phyloP scores from a whole-genome alignment of 768 basidiomycete genomes.

The Boletus eberwhitei region DNA sequence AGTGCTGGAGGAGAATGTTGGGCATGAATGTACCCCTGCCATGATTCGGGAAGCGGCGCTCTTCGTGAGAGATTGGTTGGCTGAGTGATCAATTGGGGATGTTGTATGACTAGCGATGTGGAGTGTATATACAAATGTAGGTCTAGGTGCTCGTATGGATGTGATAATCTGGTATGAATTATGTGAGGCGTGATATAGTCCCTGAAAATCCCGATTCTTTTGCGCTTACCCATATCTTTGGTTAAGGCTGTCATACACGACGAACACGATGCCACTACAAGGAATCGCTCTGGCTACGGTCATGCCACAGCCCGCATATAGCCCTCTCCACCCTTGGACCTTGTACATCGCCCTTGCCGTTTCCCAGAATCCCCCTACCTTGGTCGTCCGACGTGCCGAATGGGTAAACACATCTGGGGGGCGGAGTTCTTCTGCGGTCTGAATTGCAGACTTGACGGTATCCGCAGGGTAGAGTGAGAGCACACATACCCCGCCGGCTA shows the following conservation, averaged over 20 bases:
- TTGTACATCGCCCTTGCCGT: conserved; percentile 69
- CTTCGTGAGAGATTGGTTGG: conserved; percentile 28
- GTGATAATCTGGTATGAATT: background rate
- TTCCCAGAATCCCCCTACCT: conserved; percentile 46
- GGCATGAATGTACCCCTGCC: conserved; percentile 57
- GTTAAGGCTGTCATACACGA: conserved; percentile 77
- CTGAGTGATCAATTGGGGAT: conserved; percentile 4
- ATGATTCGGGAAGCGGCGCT: conserved; percentile 53
- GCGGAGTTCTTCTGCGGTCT: conserved; percentile 82
- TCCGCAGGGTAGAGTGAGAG: conserved; percentile 87
- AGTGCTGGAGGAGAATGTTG: conserved; percentile 50
- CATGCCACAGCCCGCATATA: conserved; percentile 89
- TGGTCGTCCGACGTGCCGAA: conserved; percentile 16
- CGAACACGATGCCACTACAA: conserved; percentile 85
- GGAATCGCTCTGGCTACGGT: conserved; percentile 80
- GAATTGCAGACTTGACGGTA: conserved; percentile 85
- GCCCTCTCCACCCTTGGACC: conserved; percentile 67
- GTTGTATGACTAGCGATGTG: background rate
- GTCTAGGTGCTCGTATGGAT: too few relatives aligned
- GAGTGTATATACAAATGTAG: conserved; percentile 1
- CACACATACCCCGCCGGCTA: conserved; percentile 77
- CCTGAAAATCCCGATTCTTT: background rate
- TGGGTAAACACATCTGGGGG: conserved; percentile 32
- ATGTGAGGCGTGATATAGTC: background rate
- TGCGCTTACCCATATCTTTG: conserved; percentile 37